Evolutionary conservation across 2,329 filamentous ascomycete species (phyloP).

Genomic region (Aspergillus floridensis): DNA sequence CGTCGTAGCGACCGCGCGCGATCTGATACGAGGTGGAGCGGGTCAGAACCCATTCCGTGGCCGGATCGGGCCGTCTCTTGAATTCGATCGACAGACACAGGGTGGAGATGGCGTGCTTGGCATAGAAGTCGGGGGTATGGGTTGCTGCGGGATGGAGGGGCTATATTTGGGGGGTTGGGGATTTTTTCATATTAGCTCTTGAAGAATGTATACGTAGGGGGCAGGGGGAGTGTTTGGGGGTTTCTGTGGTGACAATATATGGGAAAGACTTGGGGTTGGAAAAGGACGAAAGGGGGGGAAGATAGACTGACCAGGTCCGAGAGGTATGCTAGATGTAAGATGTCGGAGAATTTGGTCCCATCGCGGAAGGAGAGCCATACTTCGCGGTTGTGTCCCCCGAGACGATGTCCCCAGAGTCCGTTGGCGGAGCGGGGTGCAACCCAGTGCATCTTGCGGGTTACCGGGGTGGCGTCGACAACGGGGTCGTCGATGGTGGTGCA

Average conservation of each 20-base stretch:
- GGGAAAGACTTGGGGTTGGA: not conserved
- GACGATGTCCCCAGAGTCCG: constrained; percentile 23
- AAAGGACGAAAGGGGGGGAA: too few relatives aligned
- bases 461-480: constrained; percentile 22
- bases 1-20: constrained; percentile 20
- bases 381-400: constrained; percentile 23
- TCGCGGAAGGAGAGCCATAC: constrained; percentile 25
- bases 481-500: constrained; percentile 22
- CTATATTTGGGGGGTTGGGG: not conserved
- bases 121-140: constrained; percentile 20
- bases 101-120: constrained; percentile 20
- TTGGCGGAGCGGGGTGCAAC: constrained; percentile 17
- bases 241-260: too few relatives aligned
- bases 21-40: constrained; percentile 21
- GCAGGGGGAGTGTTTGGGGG: too few relatives aligned
- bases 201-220: too few relatives aligned
- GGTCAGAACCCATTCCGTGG: constrained; percentile 20
- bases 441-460: constrained; percentile 22
- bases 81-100: constrained; percentile 25
- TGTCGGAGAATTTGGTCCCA: constrained; percentile 16
- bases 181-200: too few relatives aligned
- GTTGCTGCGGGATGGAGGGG: constrained; percentile 24
- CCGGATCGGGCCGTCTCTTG: constrained; percentile 20
- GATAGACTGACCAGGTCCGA: constrained; percentile 19
- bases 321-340: constrained; percentile 18